Conservation (phyloP, 345 rosid species). For the Dovyalis caffra region DNA sequence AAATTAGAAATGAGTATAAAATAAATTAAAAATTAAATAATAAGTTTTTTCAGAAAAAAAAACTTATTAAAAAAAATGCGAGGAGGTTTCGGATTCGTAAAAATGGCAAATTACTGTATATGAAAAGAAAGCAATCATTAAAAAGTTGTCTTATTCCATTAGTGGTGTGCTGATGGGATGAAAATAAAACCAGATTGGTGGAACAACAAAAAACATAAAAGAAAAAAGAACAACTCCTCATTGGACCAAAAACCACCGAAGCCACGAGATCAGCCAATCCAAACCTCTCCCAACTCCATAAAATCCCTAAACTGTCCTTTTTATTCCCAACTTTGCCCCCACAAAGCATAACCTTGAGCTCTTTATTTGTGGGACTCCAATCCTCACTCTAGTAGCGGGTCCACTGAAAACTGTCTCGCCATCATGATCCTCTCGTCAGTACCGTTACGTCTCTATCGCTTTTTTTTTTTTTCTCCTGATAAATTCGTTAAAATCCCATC, state of each 20-base stretch:
- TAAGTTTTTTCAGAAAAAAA: too few species aligned
- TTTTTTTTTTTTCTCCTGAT: background rate
- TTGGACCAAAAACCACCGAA: background rate
- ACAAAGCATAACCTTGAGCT: background rate
- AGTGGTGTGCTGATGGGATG: too few species aligned
- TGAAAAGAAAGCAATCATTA: too few species aligned
- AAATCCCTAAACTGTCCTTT: background rate
- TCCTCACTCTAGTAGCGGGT: background rate
- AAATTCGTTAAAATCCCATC: background rate
- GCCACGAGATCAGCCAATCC: background rate
- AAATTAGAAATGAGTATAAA: too few species aligned
- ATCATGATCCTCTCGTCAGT: background rate
- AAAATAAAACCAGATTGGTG: too few species aligned
- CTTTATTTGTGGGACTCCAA: background rate
- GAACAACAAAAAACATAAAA: too few species aligned
- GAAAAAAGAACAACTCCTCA: too few species aligned
- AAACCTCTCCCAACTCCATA: background rate
- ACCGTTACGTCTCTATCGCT: background rate
- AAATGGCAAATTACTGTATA: too few species aligned
- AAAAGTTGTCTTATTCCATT: too few species aligned
- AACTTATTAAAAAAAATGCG: too few species aligned
- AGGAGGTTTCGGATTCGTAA: too few species aligned
- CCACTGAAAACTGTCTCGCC: background rate
- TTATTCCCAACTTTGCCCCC: background rate
- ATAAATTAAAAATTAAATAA: too few species aligned